A percentile compares a stretch with the other conserved stretches of the same genome.
Conservation (phyloP, 2,329 filamentous ascomycete genomes). For the Cryphonectria carpinicola region DNA sequence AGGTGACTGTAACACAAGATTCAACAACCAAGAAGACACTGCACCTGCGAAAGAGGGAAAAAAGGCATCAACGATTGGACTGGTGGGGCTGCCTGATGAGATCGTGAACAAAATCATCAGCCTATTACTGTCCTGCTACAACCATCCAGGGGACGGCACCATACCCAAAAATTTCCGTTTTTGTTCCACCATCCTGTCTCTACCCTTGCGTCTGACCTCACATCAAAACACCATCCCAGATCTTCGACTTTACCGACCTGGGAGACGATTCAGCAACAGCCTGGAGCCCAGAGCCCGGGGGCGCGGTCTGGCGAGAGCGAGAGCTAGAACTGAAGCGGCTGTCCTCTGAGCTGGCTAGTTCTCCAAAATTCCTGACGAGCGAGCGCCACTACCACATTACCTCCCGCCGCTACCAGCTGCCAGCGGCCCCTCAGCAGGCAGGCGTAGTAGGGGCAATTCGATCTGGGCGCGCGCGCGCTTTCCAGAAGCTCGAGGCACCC, state of each 20-base stretch:
- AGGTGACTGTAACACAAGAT: constrained; percentile 10
- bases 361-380: constrained; percentile 13
- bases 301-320: background rate
- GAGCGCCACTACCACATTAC: constrained; percentile 4
- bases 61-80: background rate
- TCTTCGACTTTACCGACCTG: constrained; percentile 7
- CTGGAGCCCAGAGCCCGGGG: background rate
- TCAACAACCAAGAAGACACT: background rate
- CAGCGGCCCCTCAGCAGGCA: background rate
- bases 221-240: constrained; percentile 9
- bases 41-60: background rate
- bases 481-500: background rate
- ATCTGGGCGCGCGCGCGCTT: background rate
- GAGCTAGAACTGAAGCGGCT: background rate
- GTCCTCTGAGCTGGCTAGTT: background rate
- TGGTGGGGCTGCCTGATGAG: background rate
- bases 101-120: background rate
- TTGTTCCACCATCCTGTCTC: constrained; percentile 3
- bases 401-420: background rate
- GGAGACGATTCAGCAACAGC: constrained; percentile 5
- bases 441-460: background rate
- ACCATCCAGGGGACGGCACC: background rate
- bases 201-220: constrained; percentile 16
- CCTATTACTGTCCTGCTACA: background rate
- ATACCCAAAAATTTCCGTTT: constrained; percentile 1